Base-by-base conservation (phyloP, 1,284 basidiomycete genomes). In the Testicularia cyperi region DNA sequence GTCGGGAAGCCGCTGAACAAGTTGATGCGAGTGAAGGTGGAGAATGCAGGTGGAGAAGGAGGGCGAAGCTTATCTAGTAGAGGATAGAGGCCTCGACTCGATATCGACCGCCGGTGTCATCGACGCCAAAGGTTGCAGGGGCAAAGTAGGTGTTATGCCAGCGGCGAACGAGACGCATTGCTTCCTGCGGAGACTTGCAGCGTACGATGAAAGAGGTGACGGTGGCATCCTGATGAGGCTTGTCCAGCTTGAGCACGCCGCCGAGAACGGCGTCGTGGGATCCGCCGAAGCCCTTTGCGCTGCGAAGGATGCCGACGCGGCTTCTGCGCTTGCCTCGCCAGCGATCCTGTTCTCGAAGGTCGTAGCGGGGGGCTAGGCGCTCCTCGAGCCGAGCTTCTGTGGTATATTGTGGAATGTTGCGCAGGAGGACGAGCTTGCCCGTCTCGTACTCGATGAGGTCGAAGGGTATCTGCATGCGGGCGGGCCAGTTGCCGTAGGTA, bases 71-170 rank as follows among this genome's bases (percentile, higher is more conserved):
- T n/a, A n/a, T n/a, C 44, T 30, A 67, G 30, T 67, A 70, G 19
- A 65, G 33, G 14, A 70, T n/a, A 16, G 45, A 40, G n/a, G 68
- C 68, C 5, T 55, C 44, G 38, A 70, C 57, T 7, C 61, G 48
- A 32, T 56, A 70, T 10, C 58, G 42, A 27, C 63, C 68, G 14
- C 42, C 68, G 3, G 65, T 67, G n/a, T 44, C 43, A n/a, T 62
- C 62, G 18, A 70, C 44, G 30, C 48, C 51, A 37, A 63, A 70
- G 14, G 53, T 62, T 3, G 60, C 48, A 0, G 68, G 68, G 2
- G 56, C 44, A 38, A 54, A 70, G 24, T 48, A 64, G 21, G 57
- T 63, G 33, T 64, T 64, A 40, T 70, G 57, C 68, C 68, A 70
- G n/a, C 55, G 51, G 18, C 68, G 46, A 2, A 61, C 53, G 13